These are phyloP conservation scores for Vitellaria paradoxa DNA, from an alignment of 179 eudicot species.

Conservation along the genomic window DNA sequence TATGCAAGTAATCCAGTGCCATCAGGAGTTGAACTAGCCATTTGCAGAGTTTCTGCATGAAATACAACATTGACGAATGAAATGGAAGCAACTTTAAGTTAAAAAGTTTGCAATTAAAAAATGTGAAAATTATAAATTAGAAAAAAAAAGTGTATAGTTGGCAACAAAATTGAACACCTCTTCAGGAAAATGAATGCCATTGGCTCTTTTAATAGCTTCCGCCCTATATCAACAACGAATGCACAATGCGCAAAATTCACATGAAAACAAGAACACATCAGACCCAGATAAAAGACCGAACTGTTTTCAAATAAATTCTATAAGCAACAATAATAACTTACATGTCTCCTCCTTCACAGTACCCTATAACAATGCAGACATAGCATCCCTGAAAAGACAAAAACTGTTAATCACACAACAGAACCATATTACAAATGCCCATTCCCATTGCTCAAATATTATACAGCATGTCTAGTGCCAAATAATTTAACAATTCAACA, in stretches of 20 bases:
- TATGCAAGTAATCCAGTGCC: conserved; percentile 92
- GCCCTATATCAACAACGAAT: conserved; percentile 50
- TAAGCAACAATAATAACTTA: conserved; percentile 38
- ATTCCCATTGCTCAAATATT: background rate
- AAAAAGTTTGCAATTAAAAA: too few species aligned
- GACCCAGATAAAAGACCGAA: background rate
- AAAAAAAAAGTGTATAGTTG: conserved; percentile 23
- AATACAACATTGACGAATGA: conserved; percentile 11
- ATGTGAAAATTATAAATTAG: background rate
- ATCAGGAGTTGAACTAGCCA: conserved; percentile 93
- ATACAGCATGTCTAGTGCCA: background rate
- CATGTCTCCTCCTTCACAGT: conserved; percentile 99
- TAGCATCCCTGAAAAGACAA: conserved; percentile 67
- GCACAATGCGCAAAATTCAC: conserved; percentile 65
- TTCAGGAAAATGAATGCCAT: conserved; percentile 72
- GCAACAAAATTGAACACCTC: conserved; percentile 49
- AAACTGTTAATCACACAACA: conserved; percentile 11
- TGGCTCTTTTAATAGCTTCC: conserved; percentile 70
- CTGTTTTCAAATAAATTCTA: conserved; percentile 1
- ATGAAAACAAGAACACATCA: conserved; percentile 14
- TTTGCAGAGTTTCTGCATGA: conserved; percentile 76
- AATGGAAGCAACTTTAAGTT: conserved; percentile 2
- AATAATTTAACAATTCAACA: background rate
- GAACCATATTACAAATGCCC: background rate
- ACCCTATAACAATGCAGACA: conserved; percentile 90